Percentiles rank a stretch among this genome's conserved stretches.
phyloP scores from a whole-genome alignment of 164 flowering plant genomes.

The Cinnamomum micranthum region DNA sequence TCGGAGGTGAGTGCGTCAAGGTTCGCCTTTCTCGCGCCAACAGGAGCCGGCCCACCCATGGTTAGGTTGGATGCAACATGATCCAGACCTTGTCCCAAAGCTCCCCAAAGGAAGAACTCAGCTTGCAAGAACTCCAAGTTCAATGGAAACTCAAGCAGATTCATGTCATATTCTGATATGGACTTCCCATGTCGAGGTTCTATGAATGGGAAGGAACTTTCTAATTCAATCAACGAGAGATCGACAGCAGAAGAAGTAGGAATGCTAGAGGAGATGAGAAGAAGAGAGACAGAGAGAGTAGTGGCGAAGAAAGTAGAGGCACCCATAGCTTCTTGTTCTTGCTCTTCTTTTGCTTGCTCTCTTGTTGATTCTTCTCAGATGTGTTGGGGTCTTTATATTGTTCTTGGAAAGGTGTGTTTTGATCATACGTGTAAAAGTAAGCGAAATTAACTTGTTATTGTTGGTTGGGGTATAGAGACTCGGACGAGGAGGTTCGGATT shows the following conservation, averaged over 20 bases:
- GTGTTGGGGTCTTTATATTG: background rate
- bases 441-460: too few relatives aligned
- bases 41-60: constrained; percentile 55
- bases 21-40: constrained; percentile 49
- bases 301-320: background rate
- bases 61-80: constrained; percentile 41
- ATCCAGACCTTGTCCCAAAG: constrained; percentile 65
- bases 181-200: background rate
- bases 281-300: background rate
- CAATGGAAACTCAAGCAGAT: constrained; percentile 58
- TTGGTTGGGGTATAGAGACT: too few relatives aligned
- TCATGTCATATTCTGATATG: constrained; percentile 30
- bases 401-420: too few relatives aligned
- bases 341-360: background rate
- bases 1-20: constrained; percentile 41
- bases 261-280: background rate
- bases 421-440: too few relatives aligned
- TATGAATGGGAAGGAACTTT: too few relatives aligned
- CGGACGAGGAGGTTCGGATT: too few relatives aligned
- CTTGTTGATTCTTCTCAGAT: background rate
- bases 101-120: constrained; percentile 66
- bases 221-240: background rate
- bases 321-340: constrained; percentile 1
- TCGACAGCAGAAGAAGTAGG: background rate
- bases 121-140: constrained; percentile 79